Evolutionary conservation across 169 alveolate genomes (phyloP), one percentile per base, ranked within the genome.

Genomic region (Besnoitia besnoiti): DNA sequence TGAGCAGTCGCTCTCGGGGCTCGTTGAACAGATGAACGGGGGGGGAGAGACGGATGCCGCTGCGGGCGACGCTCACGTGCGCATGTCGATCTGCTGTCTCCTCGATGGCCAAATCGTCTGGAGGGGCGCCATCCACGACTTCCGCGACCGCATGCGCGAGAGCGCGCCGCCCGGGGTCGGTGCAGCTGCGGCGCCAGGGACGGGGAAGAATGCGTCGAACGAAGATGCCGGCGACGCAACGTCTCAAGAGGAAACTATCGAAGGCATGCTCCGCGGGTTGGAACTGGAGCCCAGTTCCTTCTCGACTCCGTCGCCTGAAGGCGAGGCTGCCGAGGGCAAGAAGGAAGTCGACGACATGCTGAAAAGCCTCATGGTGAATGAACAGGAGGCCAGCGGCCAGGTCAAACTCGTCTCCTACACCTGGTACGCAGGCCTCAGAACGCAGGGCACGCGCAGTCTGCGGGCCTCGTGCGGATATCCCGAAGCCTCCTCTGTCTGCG

Each of bases 1-100:
- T n/a, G 93, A 90, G 61, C 84, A 44, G 80, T 90, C 93, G 33
- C 80, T 90, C 55, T 75, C 76, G 51, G 89, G 84, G 16, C 59
- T 90, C 35, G 62, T 90, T 50, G 75, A 62, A 46, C 93, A 90
- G 59, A 30, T 77, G 59, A 77, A 77, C 10, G 61, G 87, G 4
- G 59, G 16, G 30, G 37, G n/a, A 3, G 40, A 50, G 62, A 50
- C n/a, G n/a, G n/a, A n/a, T n/a, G 7, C 67, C 24, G 7, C 67
- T 19, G 7, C 12, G 12, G 12, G 3, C 12, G 67, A 55, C 30
- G 24, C 12, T 21, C 12, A 55, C 12, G 77, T 90, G 93, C 37
- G 50, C 21, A 3, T 90, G 14, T 55, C 88, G 8, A 75, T 90
- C 80, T 76, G 93, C 55, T 59, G 89, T 5, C 30, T 90, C 19